Conservation (phyloP, 345 rosid species). For the Syzygium grande region DNA sequence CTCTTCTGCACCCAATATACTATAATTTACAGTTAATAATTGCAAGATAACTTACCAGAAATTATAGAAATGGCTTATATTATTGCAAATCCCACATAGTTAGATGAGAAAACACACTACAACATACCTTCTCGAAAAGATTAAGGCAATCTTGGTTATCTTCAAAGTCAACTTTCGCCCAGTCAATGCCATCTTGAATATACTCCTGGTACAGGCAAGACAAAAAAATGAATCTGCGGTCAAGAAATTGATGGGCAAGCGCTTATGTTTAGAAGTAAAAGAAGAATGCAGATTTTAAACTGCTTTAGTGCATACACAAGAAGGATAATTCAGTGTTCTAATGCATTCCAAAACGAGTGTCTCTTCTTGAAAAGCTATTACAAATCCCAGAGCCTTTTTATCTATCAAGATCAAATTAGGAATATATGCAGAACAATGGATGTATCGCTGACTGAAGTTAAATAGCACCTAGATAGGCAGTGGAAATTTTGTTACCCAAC, state of each 20-base stretch:
- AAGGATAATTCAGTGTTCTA: not conserved
- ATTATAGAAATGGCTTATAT: not conserved
- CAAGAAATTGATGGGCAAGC: not conserved
- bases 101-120: not conserved
- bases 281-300: not conserved
- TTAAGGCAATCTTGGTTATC: conserved; percentile 97
- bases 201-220: conserved; percentile 57
- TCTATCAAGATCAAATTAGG: not conserved
- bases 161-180: conserved; percentile 97
- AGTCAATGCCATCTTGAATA: conserved; percentile 96
- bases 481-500: not conserved
- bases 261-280: not conserved
- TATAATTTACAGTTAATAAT: not conserved
- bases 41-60: not conserved
- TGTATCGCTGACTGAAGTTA: not conserved
- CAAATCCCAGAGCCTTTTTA: not conserved
- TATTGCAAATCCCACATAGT: not conserved
- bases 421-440: not conserved
- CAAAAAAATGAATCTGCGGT: not conserved
- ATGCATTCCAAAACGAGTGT: not conserved
- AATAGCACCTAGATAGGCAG: not conserved
- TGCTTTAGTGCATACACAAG: not conserved
- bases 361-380: not conserved
- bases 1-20: not conserved
- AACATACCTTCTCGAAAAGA: conserved; percentile 92